A percentile compares a stretch with the other conserved stretches of the same genome.
Evolutionary conservation across 148 eudicot species (phyloP).

Genomic region (Camellia granthamiana): DNA sequence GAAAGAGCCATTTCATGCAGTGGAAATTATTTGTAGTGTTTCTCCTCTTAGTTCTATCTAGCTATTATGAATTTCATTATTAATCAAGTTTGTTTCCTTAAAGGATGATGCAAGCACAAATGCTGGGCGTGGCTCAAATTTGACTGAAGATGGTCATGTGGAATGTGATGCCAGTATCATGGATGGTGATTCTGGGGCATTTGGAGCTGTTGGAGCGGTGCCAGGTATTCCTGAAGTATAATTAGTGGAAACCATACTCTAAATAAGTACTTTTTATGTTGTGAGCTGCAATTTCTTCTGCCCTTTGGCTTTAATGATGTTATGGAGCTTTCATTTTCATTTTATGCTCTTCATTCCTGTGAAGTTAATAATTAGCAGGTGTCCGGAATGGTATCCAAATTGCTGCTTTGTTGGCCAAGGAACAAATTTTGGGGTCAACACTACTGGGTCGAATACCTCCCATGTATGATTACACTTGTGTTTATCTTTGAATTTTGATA

Average conservation of each 20-base stretch:
- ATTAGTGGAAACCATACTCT: neutral
- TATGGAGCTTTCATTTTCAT: conserved; percentile 13
- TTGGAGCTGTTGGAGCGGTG: conserved; percentile 96
- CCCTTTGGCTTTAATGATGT: neutral
- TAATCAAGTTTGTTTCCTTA: conserved; percentile 17
- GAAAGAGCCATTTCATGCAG: neutral
- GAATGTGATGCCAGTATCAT: conserved; percentile 97
- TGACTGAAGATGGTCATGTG: conserved; percentile 93
- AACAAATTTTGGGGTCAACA: conserved; percentile 64
- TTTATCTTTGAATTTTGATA: conserved; percentile 1
- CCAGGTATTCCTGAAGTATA: conserved; percentile 55
- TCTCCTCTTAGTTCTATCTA: neutral
- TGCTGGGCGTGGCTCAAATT: conserved; percentile 97
- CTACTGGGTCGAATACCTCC: conserved; percentile 91
- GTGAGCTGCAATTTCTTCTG: neutral
- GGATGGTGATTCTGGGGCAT: conserved; percentile 75
- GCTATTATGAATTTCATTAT: neutral
- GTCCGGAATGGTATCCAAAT: conserved; percentile 77
- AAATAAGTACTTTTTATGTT: neutral
- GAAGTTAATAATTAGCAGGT: conserved; percentile 61
- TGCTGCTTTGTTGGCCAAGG: conserved; percentile 71
- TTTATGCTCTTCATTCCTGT: conserved; percentile 24
- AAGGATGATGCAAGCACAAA: conserved; percentile 93
- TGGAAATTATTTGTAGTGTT: neutral
- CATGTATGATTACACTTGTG: conserved; percentile 40